Evolutionary conservation across 805 yeast genomes (phyloP).

Genomic region (Zygosaccharomyces bisporus): DNA sequence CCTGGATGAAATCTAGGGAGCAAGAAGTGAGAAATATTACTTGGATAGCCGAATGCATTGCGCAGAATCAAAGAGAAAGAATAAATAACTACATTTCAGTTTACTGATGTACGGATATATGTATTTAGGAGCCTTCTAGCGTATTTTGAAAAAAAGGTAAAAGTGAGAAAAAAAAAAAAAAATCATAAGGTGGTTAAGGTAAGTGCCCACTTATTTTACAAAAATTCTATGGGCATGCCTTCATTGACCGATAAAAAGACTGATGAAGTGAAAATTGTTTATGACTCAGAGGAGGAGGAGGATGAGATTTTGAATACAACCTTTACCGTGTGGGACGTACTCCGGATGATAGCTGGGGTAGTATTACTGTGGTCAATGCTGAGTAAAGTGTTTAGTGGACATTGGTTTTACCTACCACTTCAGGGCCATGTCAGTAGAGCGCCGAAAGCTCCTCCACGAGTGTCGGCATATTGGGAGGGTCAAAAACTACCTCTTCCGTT

Average conservation of each 20-base stretch:
- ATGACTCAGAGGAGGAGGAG: background rate
- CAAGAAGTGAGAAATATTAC: constrained; percentile 96
- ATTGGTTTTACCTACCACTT: constrained; percentile 9
- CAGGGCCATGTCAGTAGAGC: background rate
- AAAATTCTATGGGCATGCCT: background rate
- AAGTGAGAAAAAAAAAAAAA: background rate
- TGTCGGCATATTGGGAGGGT: constrained; percentile 19
- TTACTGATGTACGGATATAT: constrained; percentile 41
- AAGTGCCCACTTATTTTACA: background rate
- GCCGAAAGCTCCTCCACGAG: background rate
- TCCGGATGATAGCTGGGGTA: constrained; percentile 21
- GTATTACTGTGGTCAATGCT: constrained; percentile 11
- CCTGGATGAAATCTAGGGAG: constrained; percentile 93
- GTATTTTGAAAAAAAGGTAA: background rate
- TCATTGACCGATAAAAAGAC: constrained; percentile 6
- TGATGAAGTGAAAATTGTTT: constrained; percentile 6
- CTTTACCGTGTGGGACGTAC: constrained; percentile 17
- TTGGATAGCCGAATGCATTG: constrained; percentile 99
- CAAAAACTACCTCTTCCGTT: constrained; percentile 14
- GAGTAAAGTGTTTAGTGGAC: constrained; percentile 13
- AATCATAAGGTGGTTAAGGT: background rate
- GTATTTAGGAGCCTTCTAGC: background rate
- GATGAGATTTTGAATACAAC: constrained; percentile 11
- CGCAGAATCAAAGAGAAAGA: constrained; percentile 95
- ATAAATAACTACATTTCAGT: constrained; percentile 88